Conservation (phyloP, 345 rosid species). For the Bruguiera gymnorhiza region DNA sequence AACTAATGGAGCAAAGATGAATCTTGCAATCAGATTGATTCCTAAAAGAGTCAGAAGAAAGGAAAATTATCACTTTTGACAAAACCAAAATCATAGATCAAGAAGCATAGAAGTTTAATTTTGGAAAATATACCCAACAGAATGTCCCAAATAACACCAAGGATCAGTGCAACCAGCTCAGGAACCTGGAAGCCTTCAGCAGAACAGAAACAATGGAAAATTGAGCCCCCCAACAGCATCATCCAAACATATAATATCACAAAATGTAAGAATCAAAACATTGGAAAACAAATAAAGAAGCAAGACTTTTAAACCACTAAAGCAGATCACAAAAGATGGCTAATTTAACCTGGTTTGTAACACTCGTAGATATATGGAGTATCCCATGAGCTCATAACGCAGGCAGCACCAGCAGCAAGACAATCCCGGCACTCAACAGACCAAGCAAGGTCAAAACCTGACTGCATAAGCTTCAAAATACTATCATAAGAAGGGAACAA, state of each 20-base stretch:
- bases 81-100: not conserved
- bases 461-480: slow-evolving; percentile 24
- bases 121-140: slow-evolving; percentile 14
- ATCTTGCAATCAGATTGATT: slow-evolving; percentile 24
- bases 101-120: not conserved
- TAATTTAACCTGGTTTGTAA: slow-evolving; percentile 10
- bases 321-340: slow-evolving; percentile 1
- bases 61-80: slow-evolving; percentile 3
- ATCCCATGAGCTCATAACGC: slow-evolving; percentile 11
- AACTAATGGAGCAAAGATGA: slow-evolving; percentile 28
- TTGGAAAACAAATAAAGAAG: not conserved
- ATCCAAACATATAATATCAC: not conserved
- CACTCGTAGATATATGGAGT: slow-evolving; percentile 20
- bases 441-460: slow-evolving; percentile 46
- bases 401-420: slow-evolving; percentile 14
- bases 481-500: slow-evolving; percentile 27
- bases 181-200: slow-evolving; percentile 11
- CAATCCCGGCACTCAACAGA: slow-evolving; percentile 39
- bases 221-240: not conserved
- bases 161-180: not conserved
- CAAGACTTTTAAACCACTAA: not conserved
- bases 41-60: slow-evolving; percentile 11
- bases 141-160: slow-evolving; percentile 1
- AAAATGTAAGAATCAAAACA: not conserved
- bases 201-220: not conserved